Evolutionary conservation across 83 land plant species (phyloP).

Genomic region (Thuja plicata): DNA sequence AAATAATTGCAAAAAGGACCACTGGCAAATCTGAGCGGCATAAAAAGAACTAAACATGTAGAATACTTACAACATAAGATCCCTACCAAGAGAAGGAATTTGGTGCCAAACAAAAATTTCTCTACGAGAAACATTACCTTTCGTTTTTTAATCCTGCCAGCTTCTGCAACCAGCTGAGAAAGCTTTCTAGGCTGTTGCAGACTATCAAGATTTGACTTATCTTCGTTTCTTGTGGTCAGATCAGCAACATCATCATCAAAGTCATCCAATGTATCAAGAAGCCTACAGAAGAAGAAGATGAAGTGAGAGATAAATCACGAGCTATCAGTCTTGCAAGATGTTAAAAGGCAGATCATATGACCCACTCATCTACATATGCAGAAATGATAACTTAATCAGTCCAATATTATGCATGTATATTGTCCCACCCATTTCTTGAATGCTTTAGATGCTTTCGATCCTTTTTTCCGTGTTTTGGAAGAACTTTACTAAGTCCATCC

Average conservation of each 20-base stretch:
- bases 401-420: not conserved
- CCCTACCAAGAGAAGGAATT: not conserved
- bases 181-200: constrained; percentile 35
- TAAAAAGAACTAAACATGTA: not conserved
- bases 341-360: not conserved
- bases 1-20: not conserved
- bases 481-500: constrained; percentile 31
- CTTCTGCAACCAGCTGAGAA: constrained; percentile 46
- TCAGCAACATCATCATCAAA: constrained; percentile 62
- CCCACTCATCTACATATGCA: not conserved
- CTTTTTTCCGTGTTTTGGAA: constrained; percentile 19
- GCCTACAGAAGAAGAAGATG: constrained; percentile 26
- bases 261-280: constrained; percentile 52
- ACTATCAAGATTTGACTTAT: not conserved
- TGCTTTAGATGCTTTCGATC: not conserved
- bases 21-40: not conserved
- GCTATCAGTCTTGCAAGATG: not conserved
- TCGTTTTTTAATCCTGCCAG: constrained; percentile 41
- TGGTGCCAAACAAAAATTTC: not conserved
- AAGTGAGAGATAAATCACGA: not conserved
- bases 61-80: not conserved
- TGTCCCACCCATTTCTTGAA: constrained; percentile 10
- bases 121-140: constrained; percentile 41
- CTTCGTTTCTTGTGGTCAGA: not conserved
- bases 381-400: not conserved